Conservation (phyloP, 352 stramenopile genomes). For the Phytophthora brassicae region DNA sequence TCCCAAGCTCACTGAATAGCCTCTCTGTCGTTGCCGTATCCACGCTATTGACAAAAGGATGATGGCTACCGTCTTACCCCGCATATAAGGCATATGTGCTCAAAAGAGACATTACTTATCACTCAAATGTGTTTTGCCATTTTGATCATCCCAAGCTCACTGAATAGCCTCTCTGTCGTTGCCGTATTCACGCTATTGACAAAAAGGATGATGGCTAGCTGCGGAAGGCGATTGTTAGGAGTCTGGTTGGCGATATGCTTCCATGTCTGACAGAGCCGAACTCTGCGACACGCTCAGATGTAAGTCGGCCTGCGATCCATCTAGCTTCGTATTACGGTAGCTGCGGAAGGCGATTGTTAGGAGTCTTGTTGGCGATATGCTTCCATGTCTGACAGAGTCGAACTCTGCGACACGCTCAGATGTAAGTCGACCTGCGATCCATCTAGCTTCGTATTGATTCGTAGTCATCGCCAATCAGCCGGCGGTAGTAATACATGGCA, state of each 20-base stretch:
- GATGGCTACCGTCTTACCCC: no score
- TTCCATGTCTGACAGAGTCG: background rate
- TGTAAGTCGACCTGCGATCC: background rate
- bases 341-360: no score
- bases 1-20: slow-evolving; percentile 1
- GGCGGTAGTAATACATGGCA: slow-evolving; percentile 10
- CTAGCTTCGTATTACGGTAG: background rate
- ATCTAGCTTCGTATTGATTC: background rate
- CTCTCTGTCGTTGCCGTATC: slow-evolving; percentile 8
- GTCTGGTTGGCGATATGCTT: background rate
- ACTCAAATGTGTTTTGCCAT: background rate
- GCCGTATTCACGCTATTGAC: slow-evolving; percentile 7
- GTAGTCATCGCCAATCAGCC: background rate
- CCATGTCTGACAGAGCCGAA: background rate
- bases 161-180: slow-evolving; percentile 6
- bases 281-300: background rate
- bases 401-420: background rate
- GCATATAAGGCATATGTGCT: no score
- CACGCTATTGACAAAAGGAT: background rate
- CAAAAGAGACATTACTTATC: no score
- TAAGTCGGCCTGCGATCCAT: background rate
- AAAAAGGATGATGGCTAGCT: background rate
- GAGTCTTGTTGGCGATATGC: no score
- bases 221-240: background rate
- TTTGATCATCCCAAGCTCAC: background rate